phyloP scores from a whole-genome alignment of 768 basidiomycete genomes.

The Boletus subcaerulescens region DNA sequence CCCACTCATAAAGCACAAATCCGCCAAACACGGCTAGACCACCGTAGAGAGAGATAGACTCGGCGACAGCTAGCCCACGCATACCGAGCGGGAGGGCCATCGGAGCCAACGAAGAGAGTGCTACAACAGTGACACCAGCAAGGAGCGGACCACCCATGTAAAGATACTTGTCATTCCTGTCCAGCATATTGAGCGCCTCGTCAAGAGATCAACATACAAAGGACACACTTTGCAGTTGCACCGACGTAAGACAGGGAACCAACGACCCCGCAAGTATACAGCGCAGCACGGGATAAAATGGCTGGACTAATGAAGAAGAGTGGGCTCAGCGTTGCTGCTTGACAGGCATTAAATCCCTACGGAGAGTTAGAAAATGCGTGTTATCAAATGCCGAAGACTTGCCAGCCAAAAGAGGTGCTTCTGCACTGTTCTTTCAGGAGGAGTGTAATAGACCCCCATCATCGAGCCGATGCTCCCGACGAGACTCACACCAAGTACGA shows the following conservation, averaged over 20 bases:
- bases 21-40: slow-evolving; percentile 86
- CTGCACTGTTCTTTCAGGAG: slow-evolving; percentile 70
- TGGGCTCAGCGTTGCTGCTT: slow-evolving; percentile 83
- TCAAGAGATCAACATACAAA: not conserved
- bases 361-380: slow-evolving; percentile 1
- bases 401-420: slow-evolving; percentile 84
- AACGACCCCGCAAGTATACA: slow-evolving; percentile 87
- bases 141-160: slow-evolving; percentile 86
- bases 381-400: slow-evolving; percentile 23
- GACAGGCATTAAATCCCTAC: slow-evolving; percentile 81
- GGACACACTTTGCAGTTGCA: slow-evolving; percentile 71
- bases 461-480: slow-evolving; percentile 80
- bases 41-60: slow-evolving; percentile 80
- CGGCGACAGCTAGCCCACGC: slow-evolving; percentile 70
- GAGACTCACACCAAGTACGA: slow-evolving; percentile 78
- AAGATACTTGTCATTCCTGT: slow-evolving; percentile 75
- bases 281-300: slow-evolving; percentile 78
- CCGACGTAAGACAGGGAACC: slow-evolving; percentile 85
- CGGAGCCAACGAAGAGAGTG: slow-evolving; percentile 81
- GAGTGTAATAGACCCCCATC: slow-evolving; percentile 77
- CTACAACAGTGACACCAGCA: slow-evolving; percentile 86
- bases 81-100: slow-evolving; percentile 85
- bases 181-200: not conserved
- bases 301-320: slow-evolving; percentile 88
- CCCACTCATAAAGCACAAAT: slow-evolving; percentile 84